Evolutionary conservation across 768 basidiomycete species (phyloP).

Genomic region (Pleurotus eryngii): DNA sequence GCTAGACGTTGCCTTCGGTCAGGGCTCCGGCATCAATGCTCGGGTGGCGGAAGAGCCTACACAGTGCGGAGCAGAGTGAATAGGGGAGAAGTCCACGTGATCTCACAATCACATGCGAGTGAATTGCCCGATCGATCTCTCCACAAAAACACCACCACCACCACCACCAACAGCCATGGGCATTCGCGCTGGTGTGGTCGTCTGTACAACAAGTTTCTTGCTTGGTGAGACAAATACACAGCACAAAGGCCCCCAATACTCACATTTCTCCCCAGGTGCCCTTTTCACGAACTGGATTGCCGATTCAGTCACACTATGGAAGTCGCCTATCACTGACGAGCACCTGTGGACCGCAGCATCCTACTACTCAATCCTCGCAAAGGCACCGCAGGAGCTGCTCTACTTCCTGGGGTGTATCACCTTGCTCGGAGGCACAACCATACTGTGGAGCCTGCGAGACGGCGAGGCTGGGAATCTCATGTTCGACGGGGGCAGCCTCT

Average conservation of each 20-base stretch:
- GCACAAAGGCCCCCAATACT: neutral
- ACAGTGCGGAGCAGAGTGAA: neutral
- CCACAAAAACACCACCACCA: slow-evolving; percentile 1
- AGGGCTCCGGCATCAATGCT: too few relatives aligned
- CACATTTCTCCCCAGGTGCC: slow-evolving; percentile 43
- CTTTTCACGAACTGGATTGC: slow-evolving; percentile 91
- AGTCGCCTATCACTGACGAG: slow-evolving; percentile 81
- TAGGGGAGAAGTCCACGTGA: neutral
- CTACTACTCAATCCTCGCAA: slow-evolving; percentile 79
- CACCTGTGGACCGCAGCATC: slow-evolving; percentile 79
- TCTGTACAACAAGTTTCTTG: slow-evolving; percentile 76
- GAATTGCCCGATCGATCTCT: neutral
- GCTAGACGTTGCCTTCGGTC: too few relatives aligned
- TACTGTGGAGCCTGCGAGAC: slow-evolving; percentile 77
- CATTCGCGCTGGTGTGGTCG: slow-evolving; percentile 68
- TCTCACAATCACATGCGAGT: neutral
- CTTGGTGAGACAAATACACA: slow-evolving; percentile 47
- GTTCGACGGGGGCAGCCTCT: slow-evolving; percentile 89
- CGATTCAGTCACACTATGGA: slow-evolving; percentile 89
- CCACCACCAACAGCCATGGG: slow-evolving; percentile 43
- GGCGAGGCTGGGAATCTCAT: slow-evolving; percentile 80
- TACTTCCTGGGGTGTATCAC: slow-evolving; percentile 59
- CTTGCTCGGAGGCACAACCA: slow-evolving; percentile 57
- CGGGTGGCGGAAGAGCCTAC: too few relatives aligned
- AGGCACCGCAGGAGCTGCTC: slow-evolving; percentile 52